Evolutionary conservation across 441 rosid genomes (phyloP), one percentile per base, ranked within the genome.

Genomic region (Pelargonium cotyledonis): DNA sequence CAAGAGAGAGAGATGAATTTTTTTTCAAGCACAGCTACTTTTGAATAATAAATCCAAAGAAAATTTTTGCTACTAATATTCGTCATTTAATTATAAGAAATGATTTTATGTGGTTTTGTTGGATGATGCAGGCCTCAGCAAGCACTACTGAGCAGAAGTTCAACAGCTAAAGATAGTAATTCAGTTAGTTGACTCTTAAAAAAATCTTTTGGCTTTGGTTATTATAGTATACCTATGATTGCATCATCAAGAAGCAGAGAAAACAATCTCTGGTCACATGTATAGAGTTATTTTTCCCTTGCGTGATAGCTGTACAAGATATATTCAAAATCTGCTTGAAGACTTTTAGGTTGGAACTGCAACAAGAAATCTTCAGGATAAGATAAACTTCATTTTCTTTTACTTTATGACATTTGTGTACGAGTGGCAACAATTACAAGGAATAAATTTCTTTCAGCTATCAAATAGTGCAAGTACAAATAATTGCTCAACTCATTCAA

Each of bases 71-170:
- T 31, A 5, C 21, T 40, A 19, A 18, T 60, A 23, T 60, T 60
- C 15, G 11, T 60, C 5, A 21, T 21, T 21, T n/a, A 21, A 9
- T 23, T 23, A 11, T 23, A 7, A 60, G 64, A 23, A 19, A 60
- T 11, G 38, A 60, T 11, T 11, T 60, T 11, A 53, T 31, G 15
- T 57, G 14, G 10, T 46, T 29, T 46, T 38, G 43, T 21, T 67
- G 68, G 41, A 75, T 72, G 21, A 68, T 80, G 82, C 94, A 95
- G 97, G 97, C 86, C 68, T 60, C 43, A 38, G 75, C 96, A 65
- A 91, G 97, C 82, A 69, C 83, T 38, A 53, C 81, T 0, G 96
- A 87, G 68, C 81, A 75, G 80, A 91, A 94, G 84, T 82, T 84
- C 81, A 85, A 63, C 85, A 68, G 70, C 79, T 85, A 68, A 75